phyloP scores from a whole-genome alignment of 768 basidiomycete species.

The Termitomyces eurrhizus region DNA sequence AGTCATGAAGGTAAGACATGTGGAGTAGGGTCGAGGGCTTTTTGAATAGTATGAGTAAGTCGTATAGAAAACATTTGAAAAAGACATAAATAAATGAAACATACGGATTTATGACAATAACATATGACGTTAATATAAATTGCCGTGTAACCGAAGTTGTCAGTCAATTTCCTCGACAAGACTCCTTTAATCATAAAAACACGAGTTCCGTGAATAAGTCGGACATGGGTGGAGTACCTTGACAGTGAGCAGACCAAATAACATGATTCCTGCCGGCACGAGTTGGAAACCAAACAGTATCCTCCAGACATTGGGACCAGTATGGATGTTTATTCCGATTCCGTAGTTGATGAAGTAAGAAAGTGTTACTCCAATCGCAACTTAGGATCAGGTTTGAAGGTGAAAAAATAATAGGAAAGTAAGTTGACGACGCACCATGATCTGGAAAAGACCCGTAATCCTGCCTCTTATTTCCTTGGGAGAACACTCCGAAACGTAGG shows the following conservation, averaged over 20 bases:
- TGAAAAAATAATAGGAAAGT: not conserved
- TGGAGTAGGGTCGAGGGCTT: too few relatives aligned
- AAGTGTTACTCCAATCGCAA: constrained; percentile 80
- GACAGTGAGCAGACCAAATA: constrained; percentile 61
- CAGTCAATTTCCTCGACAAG: too few relatives aligned
- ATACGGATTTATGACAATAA: too few relatives aligned
- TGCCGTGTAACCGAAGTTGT: too few relatives aligned
- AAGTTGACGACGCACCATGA: constrained; percentile 50
- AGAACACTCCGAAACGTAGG: constrained; percentile 83
- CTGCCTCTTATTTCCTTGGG: constrained; percentile 85
- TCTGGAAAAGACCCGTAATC: constrained; percentile 83
- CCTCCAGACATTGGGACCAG: constrained; percentile 56
- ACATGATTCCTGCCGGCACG: constrained; percentile 60
- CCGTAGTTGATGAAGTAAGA: constrained; percentile 79
- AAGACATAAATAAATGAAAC: too few relatives aligned
- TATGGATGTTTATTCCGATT: constrained; percentile 48
- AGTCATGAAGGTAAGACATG: too few relatives aligned
- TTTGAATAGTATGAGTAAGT: too few relatives aligned
- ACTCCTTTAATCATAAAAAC: constrained; percentile 31
- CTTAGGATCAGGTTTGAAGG: constrained; percentile 20
- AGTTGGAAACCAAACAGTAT: constrained; percentile 75
- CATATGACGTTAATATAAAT: too few relatives aligned
- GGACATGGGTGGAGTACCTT: constrained; percentile 31
- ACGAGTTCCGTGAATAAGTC: not conserved
- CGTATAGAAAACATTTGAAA: too few relatives aligned